phyloP scores from a whole-genome alignment of 2,329 filamentous ascomycete species.

The Parasarocladium wereldwijsianum region DNA sequence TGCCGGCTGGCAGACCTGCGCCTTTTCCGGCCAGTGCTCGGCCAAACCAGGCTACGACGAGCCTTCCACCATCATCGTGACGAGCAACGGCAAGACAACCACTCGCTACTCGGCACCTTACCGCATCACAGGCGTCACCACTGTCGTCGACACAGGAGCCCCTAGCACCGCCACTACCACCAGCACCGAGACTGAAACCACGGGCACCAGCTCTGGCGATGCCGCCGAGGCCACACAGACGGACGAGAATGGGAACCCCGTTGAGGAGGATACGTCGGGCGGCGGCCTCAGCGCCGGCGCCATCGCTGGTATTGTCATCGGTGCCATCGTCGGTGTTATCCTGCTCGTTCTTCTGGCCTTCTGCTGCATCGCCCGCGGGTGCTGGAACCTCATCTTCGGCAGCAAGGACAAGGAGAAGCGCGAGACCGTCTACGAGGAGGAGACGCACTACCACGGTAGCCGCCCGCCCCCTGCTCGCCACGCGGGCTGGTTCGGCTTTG shows the following conservation, averaged over 20 bases:
- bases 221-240: slow-evolving; percentile 21
- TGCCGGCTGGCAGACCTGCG: slow-evolving; percentile 54
- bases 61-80: slow-evolving; percentile 26
- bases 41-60: slow-evolving; percentile 33
- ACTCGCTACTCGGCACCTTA: slow-evolving; percentile 37
- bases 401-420: slow-evolving; percentile 39
- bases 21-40: slow-evolving; percentile 40
- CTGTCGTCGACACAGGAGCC: slow-evolving; percentile 24
- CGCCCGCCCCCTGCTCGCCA: slow-evolving; percentile 32
- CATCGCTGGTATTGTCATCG: slow-evolving; percentile 71
- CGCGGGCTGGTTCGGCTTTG: slow-evolving; percentile 39
- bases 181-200: slow-evolving; percentile 35
- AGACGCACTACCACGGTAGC: slow-evolving; percentile 35
- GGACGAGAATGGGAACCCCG: slow-evolving; percentile 17
- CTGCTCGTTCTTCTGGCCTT: slow-evolving; percentile 59
- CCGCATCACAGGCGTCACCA: slow-evolving; percentile 38
- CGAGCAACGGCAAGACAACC: slow-evolving; percentile 31
- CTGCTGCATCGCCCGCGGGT: slow-evolving; percentile 52
- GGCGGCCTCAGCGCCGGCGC: slow-evolving; percentile 50
- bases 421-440: slow-evolving; percentile 44
- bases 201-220: slow-evolving; percentile 29
- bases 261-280: slow-evolving; percentile 19
- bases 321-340: slow-evolving; percentile 50
- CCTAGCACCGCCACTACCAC: slow-evolving; percentile 30
- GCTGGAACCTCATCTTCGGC: slow-evolving; percentile 51